Conservation (phyloP, 306 rosid genomes). For the Cotoneaster glaucophyllus region DNA sequence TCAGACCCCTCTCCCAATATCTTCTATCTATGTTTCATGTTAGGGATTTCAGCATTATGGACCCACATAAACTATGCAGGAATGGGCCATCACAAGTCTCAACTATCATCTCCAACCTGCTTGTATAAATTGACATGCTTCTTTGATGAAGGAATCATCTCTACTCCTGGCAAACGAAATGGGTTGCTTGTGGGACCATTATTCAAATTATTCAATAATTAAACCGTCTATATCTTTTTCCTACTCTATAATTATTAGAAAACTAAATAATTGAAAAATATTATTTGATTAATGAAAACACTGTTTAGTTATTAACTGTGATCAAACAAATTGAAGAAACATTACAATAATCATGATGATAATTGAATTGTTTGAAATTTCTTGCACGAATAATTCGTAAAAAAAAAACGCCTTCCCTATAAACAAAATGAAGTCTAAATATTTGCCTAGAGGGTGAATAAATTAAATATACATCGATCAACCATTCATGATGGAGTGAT, state of each 20-base stretch:
- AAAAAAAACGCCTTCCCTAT: neutral
- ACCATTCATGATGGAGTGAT: neutral
- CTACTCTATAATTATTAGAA: neutral
- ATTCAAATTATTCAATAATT: neutral
- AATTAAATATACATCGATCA: neutral
- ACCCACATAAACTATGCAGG: constrained; percentile 21
- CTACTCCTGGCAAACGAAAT: neutral
- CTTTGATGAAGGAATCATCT: neutral
- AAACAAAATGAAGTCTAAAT: neutral
- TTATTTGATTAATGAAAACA: neutral
- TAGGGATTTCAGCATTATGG: neutral
- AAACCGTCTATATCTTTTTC: neutral
- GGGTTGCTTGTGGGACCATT: neutral
- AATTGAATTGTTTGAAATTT: no score
- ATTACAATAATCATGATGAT: neutral
- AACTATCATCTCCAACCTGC: constrained; percentile 12
- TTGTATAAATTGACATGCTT: constrained; percentile 5
- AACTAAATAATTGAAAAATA: no score
- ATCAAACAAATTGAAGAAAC: neutral
- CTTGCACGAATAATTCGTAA: neutral
- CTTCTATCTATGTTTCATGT: constrained; percentile 8
- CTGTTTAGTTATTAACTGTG: no score
- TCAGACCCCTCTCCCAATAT: constrained; percentile 12
- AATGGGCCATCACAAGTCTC: constrained; percentile 21
- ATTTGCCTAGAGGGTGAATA: neutral